Percentiles rank a stretch among this genome's conserved stretches.
These are phyloP conservation scores for Starmerella scarabaei DNA, from an alignment of 805 yeast species.

Conservation along the genomic window DNA sequence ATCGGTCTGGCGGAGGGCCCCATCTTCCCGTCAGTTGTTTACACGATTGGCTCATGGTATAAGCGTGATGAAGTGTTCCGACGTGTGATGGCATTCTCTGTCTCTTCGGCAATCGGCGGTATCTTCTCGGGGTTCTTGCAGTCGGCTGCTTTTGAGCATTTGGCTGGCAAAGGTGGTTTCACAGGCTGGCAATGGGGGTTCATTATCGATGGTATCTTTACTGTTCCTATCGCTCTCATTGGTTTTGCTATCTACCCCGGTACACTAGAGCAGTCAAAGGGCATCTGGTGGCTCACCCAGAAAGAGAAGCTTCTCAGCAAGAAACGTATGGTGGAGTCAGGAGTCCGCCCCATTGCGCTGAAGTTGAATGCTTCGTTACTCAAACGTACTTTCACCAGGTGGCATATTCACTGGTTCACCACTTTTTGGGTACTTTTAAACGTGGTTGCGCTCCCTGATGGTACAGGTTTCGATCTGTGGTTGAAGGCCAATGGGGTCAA, in stretches of 20 bases:
- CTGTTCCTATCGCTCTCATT: conserved; percentile 29
- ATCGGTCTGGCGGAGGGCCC: conserved; percentile 36
- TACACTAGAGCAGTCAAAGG: conserved; percentile 34
- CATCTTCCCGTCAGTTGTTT: conserved; percentile 33
- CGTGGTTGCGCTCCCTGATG: conserved; percentile 32
- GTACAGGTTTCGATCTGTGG: conserved; percentile 32
- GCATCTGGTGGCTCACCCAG: conserved; percentile 26
- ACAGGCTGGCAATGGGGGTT: conserved; percentile 59
- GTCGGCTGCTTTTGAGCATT: conserved; percentile 31
- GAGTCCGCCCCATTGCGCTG: conserved; percentile 21
- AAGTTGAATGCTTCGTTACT: conserved; percentile 16
- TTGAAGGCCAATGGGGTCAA: conserved; percentile 25
- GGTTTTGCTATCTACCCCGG: conserved; percentile 40
- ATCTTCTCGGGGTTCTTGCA: conserved; percentile 37
- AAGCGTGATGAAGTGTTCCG: conserved; percentile 33
- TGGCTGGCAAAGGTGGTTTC: conserved; percentile 32
- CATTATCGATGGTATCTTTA: conserved; percentile 45
- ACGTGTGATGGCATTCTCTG: conserved; percentile 33
- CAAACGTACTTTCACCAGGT: conserved; percentile 21
- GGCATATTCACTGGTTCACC: conserved; percentile 28
- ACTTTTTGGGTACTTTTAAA: conserved; percentile 30
- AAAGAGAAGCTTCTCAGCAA: conserved; percentile 26
- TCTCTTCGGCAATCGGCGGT: conserved; percentile 31
- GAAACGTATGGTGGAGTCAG: conserved; percentile 24
- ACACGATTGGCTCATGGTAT: conserved; percentile 36